phyloP scores from a whole-genome alignment of 164 flowering plant species.

The Aristolochia contorta region DNA sequence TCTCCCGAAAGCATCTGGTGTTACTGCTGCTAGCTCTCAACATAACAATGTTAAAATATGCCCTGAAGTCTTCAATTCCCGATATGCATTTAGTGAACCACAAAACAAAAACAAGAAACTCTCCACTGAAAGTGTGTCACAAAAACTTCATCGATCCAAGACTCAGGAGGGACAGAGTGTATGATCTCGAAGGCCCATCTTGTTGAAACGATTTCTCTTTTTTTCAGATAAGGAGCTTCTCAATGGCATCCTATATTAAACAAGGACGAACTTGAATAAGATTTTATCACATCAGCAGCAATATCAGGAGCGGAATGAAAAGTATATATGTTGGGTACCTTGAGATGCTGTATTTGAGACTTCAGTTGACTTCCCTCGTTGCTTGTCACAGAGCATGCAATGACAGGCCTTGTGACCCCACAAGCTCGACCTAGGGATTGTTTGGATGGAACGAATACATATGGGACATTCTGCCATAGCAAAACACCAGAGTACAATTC shows the following conservation, averaged over 20 bases:
- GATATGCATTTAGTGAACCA: too few relatives aligned
- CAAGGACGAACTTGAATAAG: not conserved
- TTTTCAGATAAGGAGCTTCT: slow-evolving; percentile 13
- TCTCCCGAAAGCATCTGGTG: too few relatives aligned
- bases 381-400: slow-evolving; percentile 78
- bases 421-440: slow-evolving; percentile 92
- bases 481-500: not conserved
- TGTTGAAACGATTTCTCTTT: not conserved
- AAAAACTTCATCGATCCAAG: slow-evolving; percentile 9
- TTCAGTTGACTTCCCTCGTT: slow-evolving; percentile 89
- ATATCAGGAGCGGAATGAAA: not conserved
- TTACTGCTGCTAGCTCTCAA: too few relatives aligned
- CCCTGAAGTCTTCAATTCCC: too few relatives aligned
- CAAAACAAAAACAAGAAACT: too few relatives aligned
- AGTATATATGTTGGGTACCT: slow-evolving; percentile 5
- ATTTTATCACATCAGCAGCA: not conserved
- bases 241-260: slow-evolving; percentile 22
- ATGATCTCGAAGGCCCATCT: slow-evolving; percentile 1
- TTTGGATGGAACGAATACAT: slow-evolving; percentile 52
- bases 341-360: slow-evolving; percentile 66
- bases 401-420: slow-evolving; percentile 82
- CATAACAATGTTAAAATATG: too few relatives aligned
- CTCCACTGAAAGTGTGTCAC: too few relatives aligned
- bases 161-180: not conserved
- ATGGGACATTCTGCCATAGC: slow-evolving; percentile 74